Evolutionary conservation across 2,329 filamentous ascomycete species (phyloP), one percentile per base, ranked within the genome.

Genomic region (Paramyrothecium roridum): DNA sequence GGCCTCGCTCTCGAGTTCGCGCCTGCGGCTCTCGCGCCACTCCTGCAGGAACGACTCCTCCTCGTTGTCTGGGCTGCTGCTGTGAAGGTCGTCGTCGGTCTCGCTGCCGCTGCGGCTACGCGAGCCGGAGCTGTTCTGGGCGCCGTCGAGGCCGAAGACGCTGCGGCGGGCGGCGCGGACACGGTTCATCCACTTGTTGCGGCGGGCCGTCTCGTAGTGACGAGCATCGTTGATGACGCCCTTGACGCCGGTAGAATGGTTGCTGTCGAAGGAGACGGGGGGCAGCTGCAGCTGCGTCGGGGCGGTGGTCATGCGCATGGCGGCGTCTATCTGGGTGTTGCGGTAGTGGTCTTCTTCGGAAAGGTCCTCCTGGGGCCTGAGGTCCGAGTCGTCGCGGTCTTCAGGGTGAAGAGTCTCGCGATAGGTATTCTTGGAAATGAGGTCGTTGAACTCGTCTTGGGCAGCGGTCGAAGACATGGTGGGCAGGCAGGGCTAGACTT

Each of bases 161-260:
- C 81, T 84, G 58, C 77, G 75, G 54, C 83, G 77, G 33, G 80
- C 82, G 47, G 76, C 75, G 57, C 76, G 76, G 55, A 81, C 79
- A 53, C 76, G 77, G 66, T 73, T 77, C 63, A 76, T 76, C 77
- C 80, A 84, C 59, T 81, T 83, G 63, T 67, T 73, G 65, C 79
- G 79, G 62, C 81, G 80, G 13, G 88, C 88, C 65, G 83, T 79
- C 73, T 91, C 88, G 71, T 88, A 93, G 65, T 86, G 85, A 65
- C 89, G 82, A 40, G 90, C 90, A 68, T 95, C 90, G 63, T 90
- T 89, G 66, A 95, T 93, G 71, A 95, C 90, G 59, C 90, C 90
- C 77, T 93, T 93, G 62, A 92, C 90, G 49, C 90, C 90, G 3
- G 90, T 93, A 62, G 89, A 86, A 61, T 85, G 82, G 56, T 88